Evolutionary conservation across 352 stramenopile genomes (phyloP), one percentile per base, ranked within the genome.

Genomic region (Phytopythium sindhum): DNA sequence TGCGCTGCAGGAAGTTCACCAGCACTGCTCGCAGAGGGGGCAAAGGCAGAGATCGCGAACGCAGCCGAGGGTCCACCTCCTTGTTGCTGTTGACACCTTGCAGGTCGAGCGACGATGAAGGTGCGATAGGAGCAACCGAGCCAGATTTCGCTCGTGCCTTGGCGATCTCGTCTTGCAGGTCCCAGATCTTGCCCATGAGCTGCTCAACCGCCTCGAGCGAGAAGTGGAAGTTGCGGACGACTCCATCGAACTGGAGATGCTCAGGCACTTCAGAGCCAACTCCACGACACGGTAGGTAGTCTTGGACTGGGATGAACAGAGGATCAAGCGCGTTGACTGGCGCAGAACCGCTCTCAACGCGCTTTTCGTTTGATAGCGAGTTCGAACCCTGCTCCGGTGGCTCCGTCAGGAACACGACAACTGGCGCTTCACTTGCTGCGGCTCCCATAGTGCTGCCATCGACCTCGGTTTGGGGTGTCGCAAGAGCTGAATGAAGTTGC

Each of bases 381-480:
- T 21, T 35, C 0, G 45, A 17, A 9, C 62, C 1, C 17, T 74
- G 26, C 29, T 90, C 81, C 0, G 61, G 62, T 3, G 75, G 67
- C 60, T 90, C 81, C 0, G 81, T 91, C n/a, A 91, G 56, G 44
- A 89, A 89, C n/a, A n/a, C n/a, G 8, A 78, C 61, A 6, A 61
- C 8, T 0, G 58, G 29, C 12, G 57, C 19, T 39, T 37, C 26
- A 52, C 12, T 52, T 5, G 28, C 21, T 10, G 3, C 14, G 10
- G 21, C 9, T 5, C 0, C 19, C 42, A 26, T 21, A 1, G n/a
- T n/a, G 39, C 39, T n/a, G 39, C 19, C 14, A 17, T n/a, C 19
- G 53, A 2, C 45, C 11, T 35, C 65, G 42, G 39, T 51, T 54
- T 4, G 15, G 6, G 39, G 17, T 24, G 41, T n/a, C 11, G 61